phyloP scores from a whole-genome alignment of 441 rosid genomes.

The Pelargonium myrrhifolium region DNA sequence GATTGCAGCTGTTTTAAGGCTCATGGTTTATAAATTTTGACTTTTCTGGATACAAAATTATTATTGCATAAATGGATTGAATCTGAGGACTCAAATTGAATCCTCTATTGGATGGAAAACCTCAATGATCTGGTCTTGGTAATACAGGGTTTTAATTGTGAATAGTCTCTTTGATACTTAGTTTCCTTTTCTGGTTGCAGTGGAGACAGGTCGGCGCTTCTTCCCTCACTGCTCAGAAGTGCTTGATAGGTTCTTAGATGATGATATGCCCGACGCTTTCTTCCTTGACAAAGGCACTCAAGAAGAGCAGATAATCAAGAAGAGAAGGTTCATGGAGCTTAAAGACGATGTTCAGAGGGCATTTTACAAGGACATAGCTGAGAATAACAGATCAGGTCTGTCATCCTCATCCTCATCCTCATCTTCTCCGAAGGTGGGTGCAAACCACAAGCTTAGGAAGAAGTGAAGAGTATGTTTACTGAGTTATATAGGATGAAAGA shows the following conservation, averaged over 20 bases:
- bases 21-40: no score
- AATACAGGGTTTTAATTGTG: no score
- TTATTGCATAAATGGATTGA: no score
- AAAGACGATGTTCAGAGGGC: conserved; percentile 31
- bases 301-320: conserved; percentile 25
- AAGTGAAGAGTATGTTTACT: conserved; percentile 9
- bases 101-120: no score
- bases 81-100: no score
- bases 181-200: conserved; percentile 16
- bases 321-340: conserved; percentile 27
- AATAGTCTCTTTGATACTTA: background rate
- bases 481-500: background rate
- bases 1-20: no score
- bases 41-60: no score
- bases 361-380: conserved; percentile 26
- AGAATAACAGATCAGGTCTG: conserved; percentile 18
- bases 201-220: conserved; percentile 26
- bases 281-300: conserved; percentile 25
- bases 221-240: conserved; percentile 30
- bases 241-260: conserved; percentile 34
- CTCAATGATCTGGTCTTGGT: no score
- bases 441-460: conserved; percentile 12
- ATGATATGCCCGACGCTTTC: conserved; percentile 24
- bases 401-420: conserved; percentile 21
- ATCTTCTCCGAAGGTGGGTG: conserved; percentile 8